Base-by-base conservation (phyloP, 768 basidiomycete genomes). In the Suillus occidentalis region DNA sequence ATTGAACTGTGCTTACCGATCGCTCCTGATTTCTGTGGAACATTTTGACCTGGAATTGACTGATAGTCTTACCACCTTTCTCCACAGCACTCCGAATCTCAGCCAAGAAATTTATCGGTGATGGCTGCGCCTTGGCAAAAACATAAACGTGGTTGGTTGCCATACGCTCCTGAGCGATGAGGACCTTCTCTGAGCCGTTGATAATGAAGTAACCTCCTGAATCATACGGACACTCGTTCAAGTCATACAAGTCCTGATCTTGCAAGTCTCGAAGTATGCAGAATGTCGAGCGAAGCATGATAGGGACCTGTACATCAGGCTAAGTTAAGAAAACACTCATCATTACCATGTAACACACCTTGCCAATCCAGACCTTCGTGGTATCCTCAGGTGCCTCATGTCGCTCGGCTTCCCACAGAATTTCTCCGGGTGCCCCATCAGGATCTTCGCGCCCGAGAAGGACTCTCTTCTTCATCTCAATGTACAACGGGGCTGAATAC, bases 201-300 rank as follows among this genome's bases (percentile, higher is more conserved):
- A 99, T 98, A 74, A 99, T 94, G 77, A 99, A 99, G 76, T 99
- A 99, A 58, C 97, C 97, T 76, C 97, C 97, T 45, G 95, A 95
- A 78, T 99, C 97, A 73, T 96, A 97, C 6, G 97, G 97, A 75
- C 97, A 99, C 79, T 99, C 97, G 73, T 97, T 98, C 69, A 99
- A 80, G 71, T 95, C 92, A 75, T 89, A 94, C 57, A 96, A 81
- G 68, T 94, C 91, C 67, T 87, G 84, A 58, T 96, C 93, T 69
- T 84, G 84, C 40, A 98, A 78, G 22, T 82, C 88, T 70, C 89
- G 85, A 40, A 99, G 87, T 64, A 97, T 93, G 78, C 97, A 99
- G 81, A 97, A 98, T 10, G 91, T 91, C 6, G 94, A 96, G 60
- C 95, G 89, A 25, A 99, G 82, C 97, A 99, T 99, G 76, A 99